phyloP scores from a whole-genome alignment of 768 basidiomycete genomes.

The Podaxis pistillaris region DNA sequence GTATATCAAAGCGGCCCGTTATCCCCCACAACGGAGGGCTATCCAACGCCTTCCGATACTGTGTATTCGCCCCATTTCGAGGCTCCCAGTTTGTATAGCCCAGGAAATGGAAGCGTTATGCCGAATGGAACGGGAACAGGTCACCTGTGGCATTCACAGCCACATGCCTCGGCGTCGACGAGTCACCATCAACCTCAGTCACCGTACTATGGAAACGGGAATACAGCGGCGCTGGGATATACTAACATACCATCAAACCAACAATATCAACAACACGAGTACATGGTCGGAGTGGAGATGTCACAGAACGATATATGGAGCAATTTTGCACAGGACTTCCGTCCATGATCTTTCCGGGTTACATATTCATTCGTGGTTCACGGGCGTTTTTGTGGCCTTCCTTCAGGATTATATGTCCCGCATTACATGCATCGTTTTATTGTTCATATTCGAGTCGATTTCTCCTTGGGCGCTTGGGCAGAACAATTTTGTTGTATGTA shows the following conservation, averaged over 20 bases:
- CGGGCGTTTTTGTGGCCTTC: neutral
- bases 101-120: neutral
- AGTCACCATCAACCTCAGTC: slow-evolving; percentile 13
- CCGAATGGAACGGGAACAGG: neutral
- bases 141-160: slow-evolving; percentile 1
- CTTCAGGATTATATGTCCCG: neutral
- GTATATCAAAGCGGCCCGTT: neutral
- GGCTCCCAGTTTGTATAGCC: neutral
- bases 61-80: slow-evolving; percentile 12
- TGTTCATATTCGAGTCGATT: neutral
- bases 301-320: slow-evolving; percentile 40
- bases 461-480: neutral
- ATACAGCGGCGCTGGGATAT: neutral
- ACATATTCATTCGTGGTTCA: neutral
- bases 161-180: slow-evolving; percentile 15
- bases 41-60: neutral
- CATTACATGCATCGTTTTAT: neutral
- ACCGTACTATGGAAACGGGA: neutral
- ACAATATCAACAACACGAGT: slow-evolving; percentile 8
- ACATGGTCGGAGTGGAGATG: slow-evolving; percentile 2
- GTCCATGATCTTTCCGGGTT: neutral
- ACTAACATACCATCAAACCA: neutral
- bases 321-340: slow-evolving; percentile 32
- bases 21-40: neutral
- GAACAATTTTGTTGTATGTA: neutral